Base-by-base conservation (phyloP, 495 filamentous ascomycete genomes). In the Geoglossum glabrum region DNA sequence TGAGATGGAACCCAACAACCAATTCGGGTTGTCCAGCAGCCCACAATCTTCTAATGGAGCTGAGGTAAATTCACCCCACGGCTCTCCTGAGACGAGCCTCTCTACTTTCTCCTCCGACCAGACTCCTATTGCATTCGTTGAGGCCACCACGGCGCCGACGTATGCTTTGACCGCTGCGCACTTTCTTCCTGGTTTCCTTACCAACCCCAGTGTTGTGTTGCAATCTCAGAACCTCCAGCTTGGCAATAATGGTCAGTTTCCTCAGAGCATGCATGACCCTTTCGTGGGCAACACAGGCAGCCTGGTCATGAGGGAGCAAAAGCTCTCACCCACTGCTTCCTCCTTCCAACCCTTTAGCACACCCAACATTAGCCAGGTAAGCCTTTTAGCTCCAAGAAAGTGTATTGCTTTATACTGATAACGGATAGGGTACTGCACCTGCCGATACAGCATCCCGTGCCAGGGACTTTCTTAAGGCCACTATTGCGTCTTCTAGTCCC, bases 21-120 rank as follows among this genome's bases (percentile, higher is more conserved):
- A 56, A 46, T 27, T 40, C 54, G 54, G 28, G 38, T 26, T 50
- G n/a, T 58, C 56, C 6, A 58, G 69, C 50, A 83, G 79, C 46
- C 79, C 80, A 36, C 74, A 73, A 64, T 83, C 80, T 5, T 80
- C 79, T 9, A 76, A 72, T 59, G 75, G 69, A 26, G 68, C 63
- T 28, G 74, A 74, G 7, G 28, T 52, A 15, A 52, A 28, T 51
- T 81, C 81, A 26, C 75, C 79, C 57, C 74, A 79, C 57, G 75
- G 72, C 26, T 83, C 82, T 38, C 81, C 82, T 0, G 78, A 82
- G 56, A 84, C 80, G 26, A 74, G 75, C 51, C 59, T 81, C 30
- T 83, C 79, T 13, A 68, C 72, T 38, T 83, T 83, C 65, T 82
- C 80, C n/a, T 79, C 80, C 0, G 78, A 81, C 17, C 79, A 82